Evolutionary conservation across 768 basidiomycete genomes (phyloP), one percentile per base, ranked within the genome.

Genomic region (Termitomyces sp.): DNA sequence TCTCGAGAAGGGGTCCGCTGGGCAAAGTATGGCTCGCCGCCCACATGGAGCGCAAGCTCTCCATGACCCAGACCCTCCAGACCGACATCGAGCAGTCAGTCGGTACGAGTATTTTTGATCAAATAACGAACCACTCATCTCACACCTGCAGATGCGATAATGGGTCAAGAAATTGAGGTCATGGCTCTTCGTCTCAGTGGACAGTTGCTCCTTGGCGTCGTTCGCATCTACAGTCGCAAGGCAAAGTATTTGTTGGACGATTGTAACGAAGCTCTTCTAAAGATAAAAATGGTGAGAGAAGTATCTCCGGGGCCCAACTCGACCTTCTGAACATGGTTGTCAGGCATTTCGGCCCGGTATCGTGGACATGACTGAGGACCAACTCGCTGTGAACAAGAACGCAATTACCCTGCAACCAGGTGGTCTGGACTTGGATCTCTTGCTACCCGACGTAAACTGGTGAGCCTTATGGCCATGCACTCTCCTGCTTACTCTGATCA

Each of bases 21-120:
- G 96, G 94, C 35, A 92, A 88, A 76, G 94, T 99, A 78, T 99
- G 97, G 97, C 88, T 99, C 53, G 95, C 96, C 41, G 96, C 97
- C 1, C 96, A 98, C 79, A 94, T 96, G 86, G 94, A 98, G 73
- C 85, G 93, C 66, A 98, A 98, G 76, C 85, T 99, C 66, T 94
- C 91, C 63, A 99, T 98, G 73, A 86, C 88, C 27, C 93, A 96
- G 70, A 94, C 96, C 1, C 75, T 97, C 2, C 91, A 94, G 67
- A 95, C 95, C 0, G 92, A 97, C 71, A 97, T 99, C 52, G 93
- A 89, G 62, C 85, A 98, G 68, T 90, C 91, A 54, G 93, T 96
- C 63, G 91, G 92, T 88, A 62, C 62, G 88, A 76, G 40, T 35
- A 30, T 46, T 54, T 40, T 59, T 17, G 5, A 30, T 10, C 6